Percentiles rank a stretch among this genome's conserved stretches.
Conservation (phyloP, 2,329 filamentous ascomycete genomes). For the Stagonosporopsis cucurbitacearum region DNA sequence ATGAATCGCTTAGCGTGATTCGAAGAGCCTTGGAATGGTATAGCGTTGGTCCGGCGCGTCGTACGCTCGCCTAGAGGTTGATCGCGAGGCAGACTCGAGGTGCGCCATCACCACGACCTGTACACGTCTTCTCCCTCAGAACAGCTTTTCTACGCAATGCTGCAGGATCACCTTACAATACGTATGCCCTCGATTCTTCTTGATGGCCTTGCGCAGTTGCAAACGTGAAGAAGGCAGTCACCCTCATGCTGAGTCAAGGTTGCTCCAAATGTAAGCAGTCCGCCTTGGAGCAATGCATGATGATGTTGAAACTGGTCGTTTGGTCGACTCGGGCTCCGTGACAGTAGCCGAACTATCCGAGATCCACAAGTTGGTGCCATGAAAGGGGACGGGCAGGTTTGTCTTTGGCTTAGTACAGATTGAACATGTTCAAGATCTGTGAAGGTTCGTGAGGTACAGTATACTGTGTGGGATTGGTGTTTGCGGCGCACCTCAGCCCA, state of each 20-base stretch:
- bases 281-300: background rate
- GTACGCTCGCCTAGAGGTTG: slow-evolving; percentile 7
- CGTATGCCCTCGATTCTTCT: background rate
- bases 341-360: slow-evolving; percentile 1
- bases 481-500: background rate
- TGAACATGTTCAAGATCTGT: background rate
- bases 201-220: background rate
- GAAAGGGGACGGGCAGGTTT: background rate
- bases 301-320: background rate
- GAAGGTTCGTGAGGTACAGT: too few species aligned
- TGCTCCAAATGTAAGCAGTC: background rate
- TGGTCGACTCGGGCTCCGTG: background rate
- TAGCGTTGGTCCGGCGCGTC: slow-evolving; percentile 2
- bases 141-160: background rate
- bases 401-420: background rate
- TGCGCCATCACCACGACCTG: background rate
- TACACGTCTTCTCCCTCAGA: background rate
- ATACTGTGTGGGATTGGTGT: background rate
- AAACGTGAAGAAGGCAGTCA: background rate
- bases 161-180: background rate
- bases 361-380: background rate
- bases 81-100: slow-evolving; percentile 14
- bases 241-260: background rate
- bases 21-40: background rate
- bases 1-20: background rate